phyloP scores from a whole-genome alignment of 1,284 basidiomycete genomes.

The Ustilago nuda region DNA sequence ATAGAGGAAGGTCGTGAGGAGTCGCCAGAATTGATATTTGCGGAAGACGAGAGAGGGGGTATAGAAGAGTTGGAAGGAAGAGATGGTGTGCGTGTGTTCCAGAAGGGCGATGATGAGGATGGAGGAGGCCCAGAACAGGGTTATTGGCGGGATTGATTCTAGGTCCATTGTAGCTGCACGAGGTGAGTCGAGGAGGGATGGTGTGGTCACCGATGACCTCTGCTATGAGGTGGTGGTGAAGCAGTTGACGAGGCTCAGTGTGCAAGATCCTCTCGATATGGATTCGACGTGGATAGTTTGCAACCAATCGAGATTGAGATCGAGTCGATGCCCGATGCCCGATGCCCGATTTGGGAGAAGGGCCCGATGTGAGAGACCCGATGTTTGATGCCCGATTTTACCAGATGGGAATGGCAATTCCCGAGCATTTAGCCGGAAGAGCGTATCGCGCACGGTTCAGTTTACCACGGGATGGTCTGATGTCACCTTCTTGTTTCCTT shows the following conservation, averaged over 20 bases:
- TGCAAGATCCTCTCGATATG: no score
- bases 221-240: conserved; percentile 5
- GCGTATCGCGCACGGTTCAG: not conserved
- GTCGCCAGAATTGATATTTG: conserved; percentile 80
- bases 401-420: not conserved
- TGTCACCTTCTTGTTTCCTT: not conserved
- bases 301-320: not conserved
- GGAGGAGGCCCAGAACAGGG: conserved; percentile 54
- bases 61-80: conserved; percentile 62
- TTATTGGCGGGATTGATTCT: conserved; percentile 63
- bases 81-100: conserved; percentile 60
- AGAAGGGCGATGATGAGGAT: conserved; percentile 53
- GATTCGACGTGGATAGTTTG: conserved; percentile 8
- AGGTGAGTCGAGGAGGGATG: not conserved
- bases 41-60: conserved; percentile 59
- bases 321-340: no score
- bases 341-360: not conserved
- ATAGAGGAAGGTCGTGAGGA: conserved; percentile 91
- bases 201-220: not conserved
- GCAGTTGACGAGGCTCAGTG: not conserved
- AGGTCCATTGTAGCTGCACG: conserved; percentile 54
- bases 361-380: not conserved
- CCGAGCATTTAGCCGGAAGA: not conserved
- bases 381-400: not conserved
- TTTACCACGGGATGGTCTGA: not conserved